Base-by-base conservation (phyloP, 2,329 filamentous ascomycete genomes). In the Diplodia mutila region DNA sequence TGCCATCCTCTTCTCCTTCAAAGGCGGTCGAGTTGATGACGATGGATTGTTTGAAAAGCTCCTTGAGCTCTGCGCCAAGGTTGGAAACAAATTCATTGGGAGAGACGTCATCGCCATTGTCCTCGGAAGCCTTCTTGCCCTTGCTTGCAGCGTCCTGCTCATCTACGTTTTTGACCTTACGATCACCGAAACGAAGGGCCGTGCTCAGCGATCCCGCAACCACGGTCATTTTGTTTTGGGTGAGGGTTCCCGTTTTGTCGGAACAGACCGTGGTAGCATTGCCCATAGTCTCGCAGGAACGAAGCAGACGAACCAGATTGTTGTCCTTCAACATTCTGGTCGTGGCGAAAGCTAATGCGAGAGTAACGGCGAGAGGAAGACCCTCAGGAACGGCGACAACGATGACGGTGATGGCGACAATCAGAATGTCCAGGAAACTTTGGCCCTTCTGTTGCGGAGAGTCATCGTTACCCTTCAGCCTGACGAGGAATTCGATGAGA, bases 401-500 rank as follows among this genome's bases (percentile, higher is more conserved):
- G 52, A 90, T 85, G 48, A 90, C 87, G 4, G 88, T 90, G 54
- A 90, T 86, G 42, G 87, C 85, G 32, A 87, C 85, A 67, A 90
- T 89, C 54, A 90, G 82, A 55, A 90, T 89, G 32, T 85, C 82
- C 70, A 89, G 78, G 74, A 90, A 90, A 61, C 85, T 84, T 74
- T 94, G 91, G 9, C 90, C 92, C 80, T 94, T 95, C 65, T 87
- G 77, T 2, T 90, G 87, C 2, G 91, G 83, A 0, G 84, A 84
- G 1, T 80, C 80, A 3, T 75, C 70, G 68, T 86, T 83, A 21
- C 79, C 73, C 3, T 85, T 85, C 3, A 97, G 85, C 14, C 87
- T 81, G 57, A 89, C 92, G 11, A 95, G 83, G 75, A 97, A 97
- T 73, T 93, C 87, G 80, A 97, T 94, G 74, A 97, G 87, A 16